Percentiles rank a stretch among this genome's conserved stretches.
These are phyloP conservation scores for Balansia obtecta DNA, from an alignment of 2,329 filamentous ascomycete species.

Conservation along the genomic window DNA sequence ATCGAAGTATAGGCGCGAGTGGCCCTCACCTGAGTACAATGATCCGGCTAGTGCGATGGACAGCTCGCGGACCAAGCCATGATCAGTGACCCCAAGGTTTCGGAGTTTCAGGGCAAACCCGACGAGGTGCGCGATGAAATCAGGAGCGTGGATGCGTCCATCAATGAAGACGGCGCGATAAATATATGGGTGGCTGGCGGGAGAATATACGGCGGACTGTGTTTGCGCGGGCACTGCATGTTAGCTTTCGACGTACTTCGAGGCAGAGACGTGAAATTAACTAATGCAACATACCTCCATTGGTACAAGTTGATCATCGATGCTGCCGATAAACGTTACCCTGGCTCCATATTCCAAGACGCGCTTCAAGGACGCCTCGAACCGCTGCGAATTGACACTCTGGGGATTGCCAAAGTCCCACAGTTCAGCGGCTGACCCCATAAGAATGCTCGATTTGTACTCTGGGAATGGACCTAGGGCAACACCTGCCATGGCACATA, in stretches of 20 bases:
- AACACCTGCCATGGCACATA: conserved; percentile 85
- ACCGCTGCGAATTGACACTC: conserved; percentile 71
- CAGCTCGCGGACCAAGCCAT: conserved; percentile 84
- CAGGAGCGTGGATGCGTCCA: conserved; percentile 78
- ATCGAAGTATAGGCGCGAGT: conserved; percentile 89
- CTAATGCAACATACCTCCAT: conserved; percentile 52
- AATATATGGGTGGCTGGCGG: conserved; percentile 80
- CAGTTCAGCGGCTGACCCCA: conserved; percentile 81
- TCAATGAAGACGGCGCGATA: conserved; percentile 95
- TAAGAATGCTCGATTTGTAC: conserved; percentile 80
- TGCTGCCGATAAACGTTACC: conserved; percentile 82
- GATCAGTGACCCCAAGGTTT: conserved; percentile 85
- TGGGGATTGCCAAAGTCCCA: conserved; percentile 84
- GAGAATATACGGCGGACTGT: conserved; percentile 73
- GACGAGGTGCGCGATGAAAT: conserved; percentile 87
- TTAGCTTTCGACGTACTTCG: conserved; percentile 24
- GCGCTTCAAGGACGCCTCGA: conserved; percentile 61
- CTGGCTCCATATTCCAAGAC: conserved; percentile 69
- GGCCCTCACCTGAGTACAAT: conserved; percentile 83
- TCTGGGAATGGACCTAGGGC: conserved; percentile 87
- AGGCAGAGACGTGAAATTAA: background rate
- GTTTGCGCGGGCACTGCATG: background rate
- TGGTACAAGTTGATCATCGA: conserved; percentile 92
- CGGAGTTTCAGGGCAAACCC: conserved; percentile 88
- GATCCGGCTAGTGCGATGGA: conserved; percentile 81